Base-by-base conservation (phyloP, 768 basidiomycete species). In the Pulveroboletus sp. region DNA sequence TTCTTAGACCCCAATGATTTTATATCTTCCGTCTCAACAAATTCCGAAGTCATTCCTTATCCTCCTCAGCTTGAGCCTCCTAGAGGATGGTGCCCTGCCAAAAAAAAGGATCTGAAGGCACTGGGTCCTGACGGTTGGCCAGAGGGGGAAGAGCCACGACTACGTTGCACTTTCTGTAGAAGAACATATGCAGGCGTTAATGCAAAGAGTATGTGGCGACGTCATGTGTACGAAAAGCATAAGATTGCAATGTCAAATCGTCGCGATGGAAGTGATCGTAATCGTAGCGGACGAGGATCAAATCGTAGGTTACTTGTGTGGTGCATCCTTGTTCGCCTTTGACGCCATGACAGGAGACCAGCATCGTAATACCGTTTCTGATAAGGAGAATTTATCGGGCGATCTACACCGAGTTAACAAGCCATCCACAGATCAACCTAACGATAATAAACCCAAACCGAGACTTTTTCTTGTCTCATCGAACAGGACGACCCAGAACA, bases 221-320 rank as follows among this genome's bases (percentile, higher is more conserved):
- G 89, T 41, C 89, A 92, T 65, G 89, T 92, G 28, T 89, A 85
- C 55, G 89, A 92, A 69, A 90, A 91, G 62, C 89, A 92, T 66
- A 90, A 89, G 68, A 87, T 92, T 60, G 86, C 89, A 35, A 91
- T 92, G 89, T 77, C 87, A 33, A 92, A 92, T 59, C 77, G 89
- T 30, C 81, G 89, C 46, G 89, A 89, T 55, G 81, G 76, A 43
- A 72, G 72, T 43, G 84, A 87, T 43, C 76, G 80, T 42, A 77
- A 76, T 51, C 78, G 86, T 31, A 66, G 59, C 45, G 80, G 82
- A 30, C 79, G 86, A 37, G 74, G 76, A 15, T 75, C 82, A 41
- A 82, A 78, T 55, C 85, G 86, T 88, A 69, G 53, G 86, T 72
- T 21, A 41, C 48, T 33, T 9, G 46, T 48, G 30, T 18, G 21